A percentile compares a stretch with the other conserved stretches of the same genome.
Conservation (phyloP, 441 rosid genomes). For the Adansonia madagascariensis region DNA sequence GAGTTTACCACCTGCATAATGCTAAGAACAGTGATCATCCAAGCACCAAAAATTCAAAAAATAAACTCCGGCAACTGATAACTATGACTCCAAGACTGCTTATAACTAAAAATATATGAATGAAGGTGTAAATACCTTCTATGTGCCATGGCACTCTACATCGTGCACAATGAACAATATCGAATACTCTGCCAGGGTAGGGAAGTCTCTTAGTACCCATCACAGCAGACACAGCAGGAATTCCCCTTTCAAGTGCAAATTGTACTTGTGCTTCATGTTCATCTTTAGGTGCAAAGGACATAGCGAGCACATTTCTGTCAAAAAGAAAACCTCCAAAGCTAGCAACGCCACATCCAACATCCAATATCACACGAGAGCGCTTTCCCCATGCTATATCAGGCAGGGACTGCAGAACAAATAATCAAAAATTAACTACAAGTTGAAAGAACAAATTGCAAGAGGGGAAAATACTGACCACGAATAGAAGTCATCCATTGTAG, state of each 20-base stretch:
- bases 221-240: constrained; percentile 91
- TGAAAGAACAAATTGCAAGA: neutral
- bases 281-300: constrained; percentile 97
- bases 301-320: constrained; percentile 74
- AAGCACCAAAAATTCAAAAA: constrained; percentile 11
- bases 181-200: constrained; percentile 84
- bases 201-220: constrained; percentile 95
- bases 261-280: constrained; percentile 98
- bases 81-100: neutral
- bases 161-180: constrained; percentile 91
- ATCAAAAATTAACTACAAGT: neutral
- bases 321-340: constrained; percentile 93
- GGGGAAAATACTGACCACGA: neutral
- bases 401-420: constrained; percentile 58
- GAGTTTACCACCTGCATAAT: constrained; percentile 83
- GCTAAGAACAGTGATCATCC: constrained; percentile 6
- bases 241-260: constrained; percentile 94
- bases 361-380: constrained; percentile 75
- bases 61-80: neutral
- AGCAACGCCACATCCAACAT: constrained; percentile 97
- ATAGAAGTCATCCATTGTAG: neutral
- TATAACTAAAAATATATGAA: neutral
- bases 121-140: constrained; percentile 32
- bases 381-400: constrained; percentile 88
- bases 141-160: constrained; percentile 99